Conservation (phyloP, 2,329 filamentous ascomycete species). For the Ophiostoma ips region DNA sequence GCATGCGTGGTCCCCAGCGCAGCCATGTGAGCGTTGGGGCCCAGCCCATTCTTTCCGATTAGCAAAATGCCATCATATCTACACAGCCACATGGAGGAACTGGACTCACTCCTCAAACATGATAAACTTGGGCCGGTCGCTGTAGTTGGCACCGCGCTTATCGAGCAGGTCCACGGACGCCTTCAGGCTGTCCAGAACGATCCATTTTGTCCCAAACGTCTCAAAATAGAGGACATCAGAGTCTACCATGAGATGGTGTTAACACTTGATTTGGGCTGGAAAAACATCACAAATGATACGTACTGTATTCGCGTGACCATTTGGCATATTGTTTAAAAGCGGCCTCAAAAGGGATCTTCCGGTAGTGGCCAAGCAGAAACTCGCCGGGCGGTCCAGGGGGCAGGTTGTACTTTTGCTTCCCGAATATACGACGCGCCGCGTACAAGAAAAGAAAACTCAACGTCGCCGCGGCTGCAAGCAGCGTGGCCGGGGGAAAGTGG, state of each 20-base stretch:
- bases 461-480: background rate
- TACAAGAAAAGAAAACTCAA: background rate
- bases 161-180: constrained; percentile 30
- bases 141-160: constrained; percentile 30
- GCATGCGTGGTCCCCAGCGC: constrained; percentile 25
- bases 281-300: too few relatives aligned
- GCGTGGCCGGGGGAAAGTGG: background rate
- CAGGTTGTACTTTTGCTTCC: constrained; percentile 5
- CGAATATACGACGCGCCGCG: background rate
- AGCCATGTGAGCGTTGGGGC: constrained; percentile 27
- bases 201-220: constrained; percentile 22
- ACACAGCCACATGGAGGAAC: background rate
- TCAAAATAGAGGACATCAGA: constrained; percentile 19
- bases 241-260: constrained; percentile 1
- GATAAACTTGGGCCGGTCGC: constrained; percentile 29
- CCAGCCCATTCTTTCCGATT: background rate
- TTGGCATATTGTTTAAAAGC: constrained; percentile 11
- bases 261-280: background rate
- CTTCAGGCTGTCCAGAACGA: constrained; percentile 30
- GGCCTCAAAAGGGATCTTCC: constrained; percentile 8
- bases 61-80: background rate
- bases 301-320: constrained; percentile 9
- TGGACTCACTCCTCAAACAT: constrained; percentile 3
- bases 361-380: constrained; percentile 9
- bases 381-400: constrained; percentile 7